Evolutionary conservation across 768 basidiomycete species (phyloP).

Genomic region (Rhodotorula babjevae): DNA sequence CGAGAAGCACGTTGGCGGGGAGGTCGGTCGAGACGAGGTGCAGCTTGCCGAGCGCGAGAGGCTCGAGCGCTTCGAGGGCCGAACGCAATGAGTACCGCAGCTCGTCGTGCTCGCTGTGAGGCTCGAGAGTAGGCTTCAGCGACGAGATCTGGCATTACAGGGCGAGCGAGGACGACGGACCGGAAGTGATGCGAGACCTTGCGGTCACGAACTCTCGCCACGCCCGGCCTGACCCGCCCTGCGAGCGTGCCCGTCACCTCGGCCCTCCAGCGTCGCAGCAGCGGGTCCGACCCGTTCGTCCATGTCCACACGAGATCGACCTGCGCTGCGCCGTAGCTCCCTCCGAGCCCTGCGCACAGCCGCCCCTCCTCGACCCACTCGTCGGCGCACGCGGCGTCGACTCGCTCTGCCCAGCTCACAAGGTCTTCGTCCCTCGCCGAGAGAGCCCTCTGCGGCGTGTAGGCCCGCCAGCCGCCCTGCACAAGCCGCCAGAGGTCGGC

Average conservation of each 20-base stretch:
- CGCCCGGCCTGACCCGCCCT: not conserved
- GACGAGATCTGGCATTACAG: not conserved
- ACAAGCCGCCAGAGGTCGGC: not conserved
- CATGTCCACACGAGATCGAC: slow-evolving; percentile 41
- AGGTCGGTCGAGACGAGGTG: slow-evolving; percentile 30
- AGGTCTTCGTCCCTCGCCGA: not conserved
- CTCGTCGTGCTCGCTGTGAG: slow-evolving; percentile 42
- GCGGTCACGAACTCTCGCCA: not conserved
- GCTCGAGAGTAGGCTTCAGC: not conserved
- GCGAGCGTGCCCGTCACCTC: slow-evolving; percentile 6
- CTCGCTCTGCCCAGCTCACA: slow-evolving; percentile 4
- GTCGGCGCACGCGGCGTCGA: slow-evolving; percentile 9
- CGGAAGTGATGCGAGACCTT: slow-evolving; percentile 21
- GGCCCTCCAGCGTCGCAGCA: slow-evolving; percentile 10
- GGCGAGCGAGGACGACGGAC: not conserved
- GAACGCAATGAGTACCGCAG: slow-evolving; percentile 43
- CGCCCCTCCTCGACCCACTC: slow-evolving; percentile 4
- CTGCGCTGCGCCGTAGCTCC: not conserved
- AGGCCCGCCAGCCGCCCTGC: not conserved
- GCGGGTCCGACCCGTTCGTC: slow-evolving; percentile 36
- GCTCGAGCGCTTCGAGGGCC: slow-evolving; percentile 25
- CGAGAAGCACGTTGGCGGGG: not conserved
- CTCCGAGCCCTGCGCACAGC: slow-evolving; percentile 32
- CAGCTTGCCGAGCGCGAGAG: not conserved
- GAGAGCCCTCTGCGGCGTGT: not conserved